phyloP scores from a whole-genome alignment of 352 stramenopile species.

The Phytophthora pinifolia region DNA sequence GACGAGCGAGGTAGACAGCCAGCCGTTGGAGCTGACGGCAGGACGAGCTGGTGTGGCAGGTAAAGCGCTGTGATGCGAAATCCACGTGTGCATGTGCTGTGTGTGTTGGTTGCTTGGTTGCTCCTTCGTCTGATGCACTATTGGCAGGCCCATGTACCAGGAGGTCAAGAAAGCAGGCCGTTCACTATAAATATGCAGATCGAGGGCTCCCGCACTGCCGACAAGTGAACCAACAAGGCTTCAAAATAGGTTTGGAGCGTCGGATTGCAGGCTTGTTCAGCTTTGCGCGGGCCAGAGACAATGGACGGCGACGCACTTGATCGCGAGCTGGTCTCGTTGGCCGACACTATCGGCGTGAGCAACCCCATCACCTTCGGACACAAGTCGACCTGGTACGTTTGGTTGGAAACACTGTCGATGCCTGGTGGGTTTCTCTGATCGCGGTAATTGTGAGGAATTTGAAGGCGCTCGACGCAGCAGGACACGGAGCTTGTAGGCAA shows the following conservation, averaged over 20 bases:
- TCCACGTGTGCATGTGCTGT: conserved; percentile 30
- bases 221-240: neutral
- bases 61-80: conserved; percentile 29
- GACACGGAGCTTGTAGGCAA: conserved; percentile 35
- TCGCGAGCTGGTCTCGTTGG: conserved; percentile 63
- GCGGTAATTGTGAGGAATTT: conserved; percentile 6
- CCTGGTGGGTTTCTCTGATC: neutral
- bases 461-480: conserved; percentile 54
- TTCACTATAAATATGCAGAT: conserved; percentile 17
- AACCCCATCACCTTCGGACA: conserved; percentile 80
- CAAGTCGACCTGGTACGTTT: conserved; percentile 62
- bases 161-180: neutral
- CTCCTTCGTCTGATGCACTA: conserved; percentile 8
- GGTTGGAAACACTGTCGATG: neutral
- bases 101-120: conserved; percentile 8
- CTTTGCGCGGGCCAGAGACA: neutral
- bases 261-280: neutral
- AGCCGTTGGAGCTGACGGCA: conserved; percentile 8
- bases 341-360: conserved; percentile 74
- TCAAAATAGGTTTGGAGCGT: conserved; percentile 21
- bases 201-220: neutral
- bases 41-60: conserved; percentile 12
- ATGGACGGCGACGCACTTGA: conserved; percentile 59
- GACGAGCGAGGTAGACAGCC: conserved; percentile 23
- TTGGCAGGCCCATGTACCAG: neutral